Evolutionary conservation across 2,329 filamentous ascomycete species (phyloP).

Genomic region (Plenodomus lindquistii): DNA sequence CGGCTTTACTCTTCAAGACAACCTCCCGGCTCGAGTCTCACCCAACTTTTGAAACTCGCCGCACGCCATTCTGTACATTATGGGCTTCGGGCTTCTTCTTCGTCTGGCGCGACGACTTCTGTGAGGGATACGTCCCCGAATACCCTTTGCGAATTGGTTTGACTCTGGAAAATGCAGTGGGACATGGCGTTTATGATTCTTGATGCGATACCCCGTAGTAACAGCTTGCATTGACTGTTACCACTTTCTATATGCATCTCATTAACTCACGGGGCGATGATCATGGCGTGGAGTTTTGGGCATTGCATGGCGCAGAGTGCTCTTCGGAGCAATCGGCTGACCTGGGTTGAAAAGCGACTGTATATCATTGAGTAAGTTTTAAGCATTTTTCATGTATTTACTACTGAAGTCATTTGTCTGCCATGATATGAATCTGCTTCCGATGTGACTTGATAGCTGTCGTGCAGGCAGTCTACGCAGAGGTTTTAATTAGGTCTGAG

Average conservation of each 20-base stretch:
- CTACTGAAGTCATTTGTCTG: no score
- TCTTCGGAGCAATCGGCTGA: constrained; percentile 15
- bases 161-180: constrained; percentile 22
- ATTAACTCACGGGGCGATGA: constrained; percentile 23
- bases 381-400: no score
- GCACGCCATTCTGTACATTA: constrained; percentile 25
- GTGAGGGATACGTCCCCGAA: constrained; percentile 17
- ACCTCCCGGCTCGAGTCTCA: constrained; percentile 6
- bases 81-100: constrained; percentile 26
- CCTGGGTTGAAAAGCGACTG: constrained; percentile 25
- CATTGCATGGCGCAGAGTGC: constrained; percentile 31
- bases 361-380: constrained; percentile 25
- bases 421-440: no score
- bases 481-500: no score
- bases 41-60: constrained; percentile 5
- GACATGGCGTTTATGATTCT: constrained; percentile 31
- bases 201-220: constrained; percentile 34
- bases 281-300: constrained; percentile 34
- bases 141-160: constrained; percentile 21
- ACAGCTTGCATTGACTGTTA: constrained; percentile 21
- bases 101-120: constrained; percentile 18
- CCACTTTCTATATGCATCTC: constrained; percentile 25
- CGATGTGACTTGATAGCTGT: no score
- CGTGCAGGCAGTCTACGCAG: no score
- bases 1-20: constrained; percentile 2